Evolutionary conservation across 1,284 basidiomycete genomes (phyloP), one percentile per base, ranked within the genome.

Genomic region (Earliella scabrosa): DNA sequence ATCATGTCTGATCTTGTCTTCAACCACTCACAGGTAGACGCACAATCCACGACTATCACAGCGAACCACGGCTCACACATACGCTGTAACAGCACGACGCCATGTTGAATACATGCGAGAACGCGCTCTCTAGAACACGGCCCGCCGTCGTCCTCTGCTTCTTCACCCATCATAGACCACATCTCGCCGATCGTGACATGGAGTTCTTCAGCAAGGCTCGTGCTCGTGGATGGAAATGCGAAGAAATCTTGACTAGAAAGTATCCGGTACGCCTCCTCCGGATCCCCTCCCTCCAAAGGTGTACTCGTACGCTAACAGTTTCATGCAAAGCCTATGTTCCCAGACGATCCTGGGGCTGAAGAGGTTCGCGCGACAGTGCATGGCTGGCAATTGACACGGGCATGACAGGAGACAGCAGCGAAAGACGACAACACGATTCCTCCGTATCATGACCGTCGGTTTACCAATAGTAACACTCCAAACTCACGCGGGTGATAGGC

Each of bases 1-100:
- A 87, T 98, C 54, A 80, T 98, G 48, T 96, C 93, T 0, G 97
- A 98, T 73, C 83, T 98, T 32, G 83, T 97, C 26, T 96, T 96
- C 74, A 96, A 92, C 61, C 90, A 93, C 63, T 92, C 91, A 3
- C 88, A 92, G 73, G 89, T 88, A 58, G 27, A 71, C 54, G 24
- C 4, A 44, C 16, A 13, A 31, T 14, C 11, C 27, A 21, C 48
- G 2, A 20, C 13, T 10, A 40, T 4, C 20, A 26, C 24, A 24
- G 39, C 5, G 20, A 4, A 6, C 9, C 4, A 13, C 4, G 3
- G 21, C 24, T n/a, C 14, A 24, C 21, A 6, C 23, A 24, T 3
- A 14, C 23, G 45, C n/a, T 32, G 53, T 45, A 50, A 49, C 55
- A 96, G 82, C 97, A 98, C 68, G 84, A 86, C 24, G 93, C 93